Percentiles rank a stretch among this genome's conserved stretches.
These are phyloP conservation scores for Trichoderma sp. DNA, from an alignment of 2,329 filamentous ascomycete species.

Conservation along the genomic window DNA sequence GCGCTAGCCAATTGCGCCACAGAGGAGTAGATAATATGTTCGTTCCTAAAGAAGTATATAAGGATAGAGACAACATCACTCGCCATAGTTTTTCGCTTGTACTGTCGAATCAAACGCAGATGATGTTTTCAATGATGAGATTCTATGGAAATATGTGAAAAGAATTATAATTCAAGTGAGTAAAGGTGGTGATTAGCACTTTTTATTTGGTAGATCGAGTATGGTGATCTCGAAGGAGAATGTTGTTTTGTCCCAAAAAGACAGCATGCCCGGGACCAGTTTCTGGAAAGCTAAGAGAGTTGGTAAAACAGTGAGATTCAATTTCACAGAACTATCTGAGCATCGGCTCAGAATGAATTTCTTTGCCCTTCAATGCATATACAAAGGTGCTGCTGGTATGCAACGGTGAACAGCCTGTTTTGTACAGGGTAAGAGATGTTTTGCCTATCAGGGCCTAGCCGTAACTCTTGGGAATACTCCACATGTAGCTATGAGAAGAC, in stretches of 20 bases:
- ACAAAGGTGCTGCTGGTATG: not conserved
- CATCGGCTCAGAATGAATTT: not conserved
- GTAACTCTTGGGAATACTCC: not conserved
- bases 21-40: conserved; percentile 21
- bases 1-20: conserved; percentile 58
- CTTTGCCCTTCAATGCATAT: too few relatives aligned
- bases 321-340: not conserved
- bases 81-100: not conserved
- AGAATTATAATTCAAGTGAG: not conserved
- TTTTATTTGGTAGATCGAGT: not conserved
- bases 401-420: not conserved
- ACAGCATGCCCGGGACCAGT: not conserved
- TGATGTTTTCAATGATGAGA: not conserved
- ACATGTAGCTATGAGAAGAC: not conserved
- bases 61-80: not conserved
- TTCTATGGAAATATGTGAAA: not conserved
- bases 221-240: not conserved
- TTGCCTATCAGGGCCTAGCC: not conserved
- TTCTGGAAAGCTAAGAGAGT: not conserved
- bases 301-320: not conserved
- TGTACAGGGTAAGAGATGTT: conserved; percentile 1
- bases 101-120: not conserved
- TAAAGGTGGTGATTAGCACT: not conserved
- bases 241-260: not conserved
- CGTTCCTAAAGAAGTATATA: not conserved